phyloP scores from a whole-genome alignment of 1,139 yeast genomes.

The Saccharomyces hybrid region DNA sequence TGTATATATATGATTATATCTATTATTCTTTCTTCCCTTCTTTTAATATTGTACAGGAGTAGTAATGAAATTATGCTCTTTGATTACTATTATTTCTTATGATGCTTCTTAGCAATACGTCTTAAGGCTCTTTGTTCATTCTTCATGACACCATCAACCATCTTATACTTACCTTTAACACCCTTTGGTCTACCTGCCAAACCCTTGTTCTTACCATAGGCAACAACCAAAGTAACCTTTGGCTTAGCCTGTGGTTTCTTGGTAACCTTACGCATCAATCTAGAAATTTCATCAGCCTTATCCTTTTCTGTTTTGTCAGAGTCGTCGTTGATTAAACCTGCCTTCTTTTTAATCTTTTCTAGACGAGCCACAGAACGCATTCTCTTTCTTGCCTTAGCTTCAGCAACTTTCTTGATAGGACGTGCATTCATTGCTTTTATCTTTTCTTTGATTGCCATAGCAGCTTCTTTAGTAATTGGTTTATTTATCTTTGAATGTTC shows the following conservation, averaged over 20 bases:
- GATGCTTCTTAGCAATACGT: constrained; percentile 80
- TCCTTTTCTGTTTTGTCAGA: constrained; percentile 81
- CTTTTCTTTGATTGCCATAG: constrained; percentile 83
- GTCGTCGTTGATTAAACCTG: constrained; percentile 86
- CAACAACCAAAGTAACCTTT: constrained; percentile 81
- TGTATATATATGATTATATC: not conserved
- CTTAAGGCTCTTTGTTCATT: constrained; percentile 91
- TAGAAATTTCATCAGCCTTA: constrained; percentile 86
- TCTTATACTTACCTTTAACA: constrained; percentile 93
- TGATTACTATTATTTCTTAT: constrained; percentile 32
- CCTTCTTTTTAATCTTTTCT: constrained; percentile 89
- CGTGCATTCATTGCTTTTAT: constrained; percentile 88
- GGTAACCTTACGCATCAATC: constrained; percentile 73
- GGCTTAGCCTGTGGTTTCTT: constrained; percentile 74
- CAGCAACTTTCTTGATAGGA: constrained; percentile 95
- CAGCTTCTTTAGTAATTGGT: constrained; percentile 96
- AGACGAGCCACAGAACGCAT: constrained; percentile 84
- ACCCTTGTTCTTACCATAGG: constrained; percentile 80
- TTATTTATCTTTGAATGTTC: constrained; percentile 76
- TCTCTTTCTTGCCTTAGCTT: constrained; percentile 95
- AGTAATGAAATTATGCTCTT: not conserved
- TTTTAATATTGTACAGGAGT: not conserved
- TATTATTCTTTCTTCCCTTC: not conserved
- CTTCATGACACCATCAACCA: constrained; percentile 98
- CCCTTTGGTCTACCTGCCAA: constrained; percentile 95